Percentiles rank a stretch among this genome's conserved stretches.
These are phyloP conservation scores for Diophrys sp. DNA, from an alignment of 73 alveolate species.

Conservation along the genomic window DNA sequence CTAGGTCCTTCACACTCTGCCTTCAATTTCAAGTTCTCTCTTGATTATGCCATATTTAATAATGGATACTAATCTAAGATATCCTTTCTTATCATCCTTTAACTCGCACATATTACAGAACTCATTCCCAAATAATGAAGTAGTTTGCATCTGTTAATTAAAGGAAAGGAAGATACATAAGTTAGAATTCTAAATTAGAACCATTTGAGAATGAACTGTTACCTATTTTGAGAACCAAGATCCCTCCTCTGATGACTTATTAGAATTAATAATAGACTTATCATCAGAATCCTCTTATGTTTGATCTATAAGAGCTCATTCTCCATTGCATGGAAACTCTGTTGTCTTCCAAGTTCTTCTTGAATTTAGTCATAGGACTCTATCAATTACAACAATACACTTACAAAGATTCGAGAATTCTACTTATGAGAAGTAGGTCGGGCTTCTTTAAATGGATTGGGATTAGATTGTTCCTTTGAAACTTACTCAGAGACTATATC, in stretches of 20 bases:
- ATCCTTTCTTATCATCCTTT: too few species aligned
- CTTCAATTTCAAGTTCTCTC: too few species aligned
- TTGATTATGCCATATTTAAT: too few species aligned
- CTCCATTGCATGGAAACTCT: constrained; percentile 34
- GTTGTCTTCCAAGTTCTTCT: constrained; percentile 40
- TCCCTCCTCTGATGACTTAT: neutral
- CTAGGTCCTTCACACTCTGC: too few species aligned
- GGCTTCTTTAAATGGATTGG: neutral
- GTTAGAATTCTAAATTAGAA: neutral
- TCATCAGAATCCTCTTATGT: constrained; percentile 37
- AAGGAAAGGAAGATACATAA: neutral
- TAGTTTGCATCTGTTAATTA: neutral
- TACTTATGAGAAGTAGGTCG: neutral
- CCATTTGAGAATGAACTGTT: neutral
- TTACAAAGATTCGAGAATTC: constrained; percentile 4
- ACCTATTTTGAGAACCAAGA: neutral
- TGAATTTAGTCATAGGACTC: constrained; percentile 53
- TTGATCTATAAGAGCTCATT: constrained; percentile 29
- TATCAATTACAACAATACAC: neutral
- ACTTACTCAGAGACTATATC: neutral
- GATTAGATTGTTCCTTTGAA: neutral
- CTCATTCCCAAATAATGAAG: too few species aligned
- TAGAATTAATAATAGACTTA: constrained; percentile 4
- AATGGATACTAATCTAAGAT: too few species aligned
- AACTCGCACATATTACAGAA: too few species aligned